Evolutionary conservation across 139 green algal species (phyloP), one percentile per base, ranked within the genome.

Genomic region (Prasinococcaceae sp.): DNA sequence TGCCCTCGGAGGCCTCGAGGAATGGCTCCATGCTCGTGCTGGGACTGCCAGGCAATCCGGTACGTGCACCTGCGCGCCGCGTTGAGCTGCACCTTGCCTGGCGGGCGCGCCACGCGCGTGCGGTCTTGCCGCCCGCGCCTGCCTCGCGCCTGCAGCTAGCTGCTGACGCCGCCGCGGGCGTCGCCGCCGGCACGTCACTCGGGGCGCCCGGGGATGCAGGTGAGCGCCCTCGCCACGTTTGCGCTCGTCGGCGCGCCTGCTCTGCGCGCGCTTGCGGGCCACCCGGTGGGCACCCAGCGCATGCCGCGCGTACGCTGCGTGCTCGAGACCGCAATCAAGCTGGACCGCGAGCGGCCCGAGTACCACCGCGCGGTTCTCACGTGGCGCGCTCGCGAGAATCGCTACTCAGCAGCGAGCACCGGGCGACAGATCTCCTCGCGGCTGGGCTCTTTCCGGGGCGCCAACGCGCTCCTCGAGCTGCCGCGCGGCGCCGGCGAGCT

Each of bases 351-450:
- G 60, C 58, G 90, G n/a, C 88, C 89, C 2, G 90, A 98, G 72
- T 98, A 94, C 69, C 85, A 95, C 66, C 60, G 89, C 4, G 78
- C 66, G 3, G 73, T 76, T 0, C 63, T 93, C 19, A 14, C 49
- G 33, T 92, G 77, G 79, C 49, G 65, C 6, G 4, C 32, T 16
- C 23, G 24, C 26, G 30, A 45, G 4, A 30, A 38, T 3, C 30
- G 14, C 19, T 47, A 6, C 8, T 8, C 39, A 10, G 89, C 84
- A 0, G 35, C 65, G 0, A 82, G 65, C 59, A 97, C 89, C 0
- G 90, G 90, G n/a, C 78, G 80, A 28, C 90, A 98, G 71, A 85
- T 92, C 58, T 93, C 79, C 70, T 92, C 77, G 53, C 66, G 90
- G 9, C 70, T 98, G 30, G 68, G 94, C 8, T 86, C 69, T 28